Conservation (phyloP, 176 grass and related monocot genomes). For the bread wheat (Triticum aestivum) region DNA sequence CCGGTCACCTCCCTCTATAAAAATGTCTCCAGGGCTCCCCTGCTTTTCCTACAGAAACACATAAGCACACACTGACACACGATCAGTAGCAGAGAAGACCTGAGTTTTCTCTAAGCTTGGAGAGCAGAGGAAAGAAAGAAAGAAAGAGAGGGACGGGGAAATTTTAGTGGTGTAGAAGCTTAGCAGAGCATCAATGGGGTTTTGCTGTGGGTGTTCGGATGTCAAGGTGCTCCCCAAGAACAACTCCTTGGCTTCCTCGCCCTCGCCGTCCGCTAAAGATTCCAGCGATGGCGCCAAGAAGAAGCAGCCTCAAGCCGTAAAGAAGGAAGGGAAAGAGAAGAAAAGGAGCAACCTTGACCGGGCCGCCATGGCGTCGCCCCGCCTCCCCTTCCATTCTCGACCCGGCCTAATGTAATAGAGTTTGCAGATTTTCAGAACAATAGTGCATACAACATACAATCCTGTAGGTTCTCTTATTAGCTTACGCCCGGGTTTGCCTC, state of each 20-base stretch:
- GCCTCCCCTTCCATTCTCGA: slow-evolving; percentile 38
- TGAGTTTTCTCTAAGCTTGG: neutral
- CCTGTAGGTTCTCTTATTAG: too few relatives aligned
- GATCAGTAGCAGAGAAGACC: neutral
- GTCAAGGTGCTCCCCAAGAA: slow-evolving; percentile 41
- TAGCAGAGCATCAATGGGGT: neutral
- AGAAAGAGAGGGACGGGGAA: neutral
- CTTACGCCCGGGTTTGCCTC: too few relatives aligned
- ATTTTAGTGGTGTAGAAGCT: neutral
- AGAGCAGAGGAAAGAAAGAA: too few relatives aligned
- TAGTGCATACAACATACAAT: neutral
- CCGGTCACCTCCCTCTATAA: neutral
- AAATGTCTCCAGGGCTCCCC: neutral
- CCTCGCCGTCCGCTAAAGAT: neutral
- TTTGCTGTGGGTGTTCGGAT: slow-evolving; percentile 23
- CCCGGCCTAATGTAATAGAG: neutral
- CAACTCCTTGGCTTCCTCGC: neutral
- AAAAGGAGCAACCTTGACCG: slow-evolving; percentile 20
- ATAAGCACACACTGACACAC: neutral
- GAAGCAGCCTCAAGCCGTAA: neutral
- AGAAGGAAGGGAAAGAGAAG: neutral
- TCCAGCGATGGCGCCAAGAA: neutral
- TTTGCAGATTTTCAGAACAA: neutral
- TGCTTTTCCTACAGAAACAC: neutral
- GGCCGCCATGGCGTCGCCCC: neutral